Base-by-base conservation (phyloP, 768 basidiomycete genomes). In the Ephemerocybe angulata region DNA sequence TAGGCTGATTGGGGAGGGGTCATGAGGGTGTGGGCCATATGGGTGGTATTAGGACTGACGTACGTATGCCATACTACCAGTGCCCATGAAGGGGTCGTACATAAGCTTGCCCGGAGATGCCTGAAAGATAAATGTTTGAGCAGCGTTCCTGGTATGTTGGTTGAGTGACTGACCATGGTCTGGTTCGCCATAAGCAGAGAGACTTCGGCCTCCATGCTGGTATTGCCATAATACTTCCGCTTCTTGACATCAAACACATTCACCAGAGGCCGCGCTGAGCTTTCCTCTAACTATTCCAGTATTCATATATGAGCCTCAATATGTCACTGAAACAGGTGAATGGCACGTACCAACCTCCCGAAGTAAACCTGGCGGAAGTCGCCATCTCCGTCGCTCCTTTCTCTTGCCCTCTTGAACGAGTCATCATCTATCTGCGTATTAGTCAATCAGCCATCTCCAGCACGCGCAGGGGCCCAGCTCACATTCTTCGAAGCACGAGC, bases 161-260 rank as follows among this genome's bases (percentile, higher is more conserved):
- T n/a, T n/a, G 13, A 21, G 31, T 21, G 22, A 25, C 76, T 47
- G 58, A 90, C 93, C 70, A 96, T 72, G 0, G 94, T 86, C 69
- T 99, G 97, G 62, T 96, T 96, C 8, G 95, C 93, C 95, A 98
- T 98, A 25, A 98, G 70, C 42, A 99, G 74, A 1, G 93, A 95
- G 46, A 98, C 87, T 67, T 98, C 94, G 0, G 96, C 85, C 61
- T 97, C 95, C 97, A 99, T 99, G 62, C 90, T 91, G 0, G 97
- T 99, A 60, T 95, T 99, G 3, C 97, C 97, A 67, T 85, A 98
- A 65, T 90, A 98, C 13, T 75, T 73, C 8, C 97, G 81, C 61
- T 92, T 91, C 69, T 97, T 98, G 47, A 99, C 88, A 57, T 91
- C 87, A 57, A 92, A 96, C 51, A 72, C 80, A 46, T 73, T 69